Conservation (phyloP, 371 early-diverging fungal species). For the Rhizopus sp. region DNA sequence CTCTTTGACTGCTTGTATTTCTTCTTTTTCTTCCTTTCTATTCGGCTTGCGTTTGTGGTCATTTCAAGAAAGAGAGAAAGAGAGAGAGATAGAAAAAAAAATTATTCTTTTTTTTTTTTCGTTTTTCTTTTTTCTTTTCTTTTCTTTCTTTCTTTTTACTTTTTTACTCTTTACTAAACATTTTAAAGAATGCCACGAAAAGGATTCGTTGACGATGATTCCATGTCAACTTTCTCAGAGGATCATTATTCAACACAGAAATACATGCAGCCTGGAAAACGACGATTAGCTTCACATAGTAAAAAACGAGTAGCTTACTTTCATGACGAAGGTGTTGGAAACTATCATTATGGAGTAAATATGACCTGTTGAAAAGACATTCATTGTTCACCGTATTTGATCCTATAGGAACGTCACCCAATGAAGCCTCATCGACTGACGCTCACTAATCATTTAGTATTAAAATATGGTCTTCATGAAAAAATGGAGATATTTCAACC, state of each 20-base stretch:
- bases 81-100: constrained; percentile 4
- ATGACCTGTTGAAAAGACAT: background rate
- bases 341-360: constrained; percentile 87
- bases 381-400: constrained; percentile 5
- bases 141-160: background rate
- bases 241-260: constrained; percentile 42
- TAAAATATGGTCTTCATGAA: constrained; percentile 84
- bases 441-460: constrained; percentile 88
- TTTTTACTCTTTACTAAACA: too few species aligned
- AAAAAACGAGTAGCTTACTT: constrained; percentile 82
- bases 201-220: constrained; percentile 29
- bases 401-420: constrained; percentile 78
- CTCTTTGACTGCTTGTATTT: constrained; percentile 22
- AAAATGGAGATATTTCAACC: constrained; percentile 90
- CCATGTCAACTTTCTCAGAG: constrained; percentile 43
- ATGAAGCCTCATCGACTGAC: constrained; percentile 97
- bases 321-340: constrained; percentile 84
- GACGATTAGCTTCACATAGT: constrained; percentile 48
- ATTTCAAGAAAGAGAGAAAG: constrained; percentile 9
- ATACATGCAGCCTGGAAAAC: constrained; percentile 30
- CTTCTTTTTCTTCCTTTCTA: constrained; percentile 14
- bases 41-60: constrained; percentile 10
- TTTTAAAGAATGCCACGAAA: constrained; percentile 35
- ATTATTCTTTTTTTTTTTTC: background rate
- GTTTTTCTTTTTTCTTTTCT: background rate